Percentiles rank a stretch among this genome's conserved stretches.
Evolutionary conservation across 139 green algal species (phyloP).

Genomic region (Micractinium sp.): DNA sequence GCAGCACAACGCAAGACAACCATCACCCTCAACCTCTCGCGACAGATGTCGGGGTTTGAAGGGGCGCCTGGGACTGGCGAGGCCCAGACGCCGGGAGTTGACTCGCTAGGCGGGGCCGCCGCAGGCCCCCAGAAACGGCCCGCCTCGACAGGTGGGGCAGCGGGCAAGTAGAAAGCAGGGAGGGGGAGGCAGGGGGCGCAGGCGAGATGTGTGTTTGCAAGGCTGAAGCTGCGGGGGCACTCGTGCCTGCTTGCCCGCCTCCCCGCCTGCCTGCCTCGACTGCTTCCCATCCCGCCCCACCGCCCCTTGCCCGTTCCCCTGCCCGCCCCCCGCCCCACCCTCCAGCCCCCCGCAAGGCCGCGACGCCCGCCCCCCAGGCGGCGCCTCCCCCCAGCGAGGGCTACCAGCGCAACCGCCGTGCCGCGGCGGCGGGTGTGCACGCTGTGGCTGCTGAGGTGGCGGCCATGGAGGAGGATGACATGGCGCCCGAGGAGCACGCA

Average conservation of each 20-base stretch:
- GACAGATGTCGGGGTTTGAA: slow-evolving; percentile 30
- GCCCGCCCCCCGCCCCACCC: background rate
- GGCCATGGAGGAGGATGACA: slow-evolving; percentile 45
- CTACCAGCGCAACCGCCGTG: slow-evolving; percentile 33
- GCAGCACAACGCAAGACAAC: slow-evolving; percentile 38
- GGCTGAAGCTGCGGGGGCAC: too few relatives aligned
- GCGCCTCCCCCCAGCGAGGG: background rate
- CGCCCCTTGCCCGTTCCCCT: background rate
- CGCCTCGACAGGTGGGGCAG: background rate
- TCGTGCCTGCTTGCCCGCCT: too few relatives aligned
- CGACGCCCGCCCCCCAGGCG: background rate
- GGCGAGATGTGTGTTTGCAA: too few relatives aligned
- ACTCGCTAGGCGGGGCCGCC: background rate
- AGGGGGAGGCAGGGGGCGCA: background rate
- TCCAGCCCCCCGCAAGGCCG: slow-evolving; percentile 19
- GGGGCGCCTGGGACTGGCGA: background rate
- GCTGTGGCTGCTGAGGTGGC: slow-evolving; percentile 36
- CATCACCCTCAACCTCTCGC: slow-evolving; percentile 35
- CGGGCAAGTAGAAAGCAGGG: background rate
- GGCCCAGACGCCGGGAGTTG: slow-evolving; percentile 7
- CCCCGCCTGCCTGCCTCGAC: too few relatives aligned
- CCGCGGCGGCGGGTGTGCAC: slow-evolving; percentile 40
- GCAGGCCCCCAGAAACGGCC: background rate
- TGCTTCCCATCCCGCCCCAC: too few relatives aligned
- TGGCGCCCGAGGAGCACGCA: background rate